These are phyloP conservation scores for Yamadazyma friedrichii DNA, from an alignment of 1,139 yeast genomes.

Conservation along the genomic window DNA sequence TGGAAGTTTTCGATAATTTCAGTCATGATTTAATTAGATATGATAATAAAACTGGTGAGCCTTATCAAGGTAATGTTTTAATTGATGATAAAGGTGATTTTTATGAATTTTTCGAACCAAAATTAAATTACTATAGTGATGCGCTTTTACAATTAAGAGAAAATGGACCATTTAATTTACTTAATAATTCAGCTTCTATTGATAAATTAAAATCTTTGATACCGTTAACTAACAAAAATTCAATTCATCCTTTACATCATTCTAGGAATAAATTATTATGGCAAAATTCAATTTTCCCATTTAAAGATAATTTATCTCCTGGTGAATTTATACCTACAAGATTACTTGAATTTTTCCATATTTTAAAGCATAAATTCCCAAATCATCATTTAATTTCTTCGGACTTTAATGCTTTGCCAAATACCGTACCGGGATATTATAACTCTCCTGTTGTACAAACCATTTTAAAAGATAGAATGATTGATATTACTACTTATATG, in stretches of 20 bases:
- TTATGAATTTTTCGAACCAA: conserved; percentile 70
- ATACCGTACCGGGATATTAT: conserved; percentile 58
- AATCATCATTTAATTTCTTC: conserved; percentile 71
- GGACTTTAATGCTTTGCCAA: conserved; percentile 69
- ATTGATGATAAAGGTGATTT: conserved; percentile 76
- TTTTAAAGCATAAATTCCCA: conserved; percentile 67
- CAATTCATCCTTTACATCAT: conserved; percentile 42
- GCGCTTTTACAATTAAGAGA: conserved; percentile 56
- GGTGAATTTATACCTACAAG: conserved; percentile 85
- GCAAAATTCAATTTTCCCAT: conserved; percentile 47
- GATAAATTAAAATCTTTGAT: conserved; percentile 28
- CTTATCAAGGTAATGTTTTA: conserved; percentile 77
- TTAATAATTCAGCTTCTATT: conserved; percentile 13
- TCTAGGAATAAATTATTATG: conserved; percentile 29
- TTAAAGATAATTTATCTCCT: conserved; percentile 65
- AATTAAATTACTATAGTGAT: conserved; percentile 60
- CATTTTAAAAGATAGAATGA: conserved; percentile 62
- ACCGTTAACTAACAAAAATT: conserved; percentile 32
- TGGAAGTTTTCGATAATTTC: conserved; percentile 84
- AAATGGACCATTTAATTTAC: conserved; percentile 37
- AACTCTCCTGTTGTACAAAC: conserved; percentile 86
- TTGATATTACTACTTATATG: conserved; percentile 74
- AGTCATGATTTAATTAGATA: conserved; percentile 81
- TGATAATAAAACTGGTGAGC: conserved; percentile 64
- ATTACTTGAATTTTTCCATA: conserved; percentile 62